Evolutionary conservation across 2,329 filamentous ascomycete genomes (phyloP), one percentile per base, ranked within the genome.

Genomic region (Fusarium tjaetaba): DNA sequence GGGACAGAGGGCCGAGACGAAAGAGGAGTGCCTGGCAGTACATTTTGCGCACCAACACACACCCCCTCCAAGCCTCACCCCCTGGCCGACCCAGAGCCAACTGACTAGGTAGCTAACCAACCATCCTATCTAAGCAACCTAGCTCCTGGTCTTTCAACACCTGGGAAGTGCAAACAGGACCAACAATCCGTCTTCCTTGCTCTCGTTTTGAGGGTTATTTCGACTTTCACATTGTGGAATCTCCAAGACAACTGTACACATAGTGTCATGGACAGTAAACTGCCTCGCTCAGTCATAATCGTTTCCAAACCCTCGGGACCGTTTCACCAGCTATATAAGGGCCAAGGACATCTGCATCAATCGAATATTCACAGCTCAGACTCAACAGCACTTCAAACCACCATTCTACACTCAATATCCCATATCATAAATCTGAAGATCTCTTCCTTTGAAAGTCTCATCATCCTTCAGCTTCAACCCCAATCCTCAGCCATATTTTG

Each of bases 241-340:
- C 68, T 68, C 63, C 68, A 67, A 77, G 68, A 68, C 66, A 76
- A 60, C 62, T 77, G 75, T 71, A 68, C 68, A 74, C 76, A 75
- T 68, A 77, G 68, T 75, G 74, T 63, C 70, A 78, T 78, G 76
- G 75, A 78, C 68, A 72, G 66, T 65, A 77, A 76, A 78, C 76
- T 72, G 72, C 70, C 76, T 78, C 64, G 70, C 55, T 75, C 74
- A 70, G 36, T 68, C 68, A 70, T 42, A 70, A 58, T 72, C 59
- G 63, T 68, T 67, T 59, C 76, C 76, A 73, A 64, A 69, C 61
- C 63, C 75, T 76, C 72, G 75, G 77, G 68, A 65, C 71, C 67
- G 74, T 77, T 55, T 77, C 74, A 74, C 73, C 74, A 67, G 68
- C 69, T 79, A 79, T 79, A 79, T 79, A 79, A 79, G 63, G 71